Base-by-base conservation (phyloP, 495 filamentous ascomycete genomes). In the Trichoderma erinaceum region DNA sequence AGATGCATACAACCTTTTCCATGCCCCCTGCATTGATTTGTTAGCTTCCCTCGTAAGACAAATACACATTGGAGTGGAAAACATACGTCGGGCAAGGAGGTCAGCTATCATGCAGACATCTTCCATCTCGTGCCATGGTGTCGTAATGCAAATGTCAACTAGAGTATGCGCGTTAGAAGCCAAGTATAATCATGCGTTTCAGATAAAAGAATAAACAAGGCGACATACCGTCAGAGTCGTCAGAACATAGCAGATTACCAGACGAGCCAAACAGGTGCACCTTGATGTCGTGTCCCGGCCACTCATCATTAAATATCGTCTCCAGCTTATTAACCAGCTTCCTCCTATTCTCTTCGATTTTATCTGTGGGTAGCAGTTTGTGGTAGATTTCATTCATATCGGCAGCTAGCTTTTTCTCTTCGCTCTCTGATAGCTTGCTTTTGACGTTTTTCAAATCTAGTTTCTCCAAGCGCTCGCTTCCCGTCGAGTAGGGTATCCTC, bases 101-200 rank as follows among this genome's bases (percentile, higher is more conserved):
- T 91, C 89, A 41, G 95, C 93, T 71, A 99, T 84, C 78, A 90
- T 83, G 80, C 94, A 97, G 71, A 97, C 90, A 65, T 85, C 87
- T 73, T 96, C 92, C 75, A 97, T 76, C 56, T 89, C 89, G 66
- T 78, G 94, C 83, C 89, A 90, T 46, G 89, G 82, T 41, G 95
- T 98, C 35, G 91, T 95, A 70, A 99, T 97, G 80, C 95, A 99
- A 27, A 99, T 93, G 76, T 99, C 95, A 75, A 98, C 94, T 97
- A 69, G 23, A 63, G 21, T 52, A 23, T n/a, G 13, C 52, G 41
- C 64, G 69, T 80, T 71, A 77, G 75, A 69, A 58, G 35, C 56
- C 15, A 38, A 38, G 25, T 41, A 48, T 11, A 1, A 56, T 29
- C n/a, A 12, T 15, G 2, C 12, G 25, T 43, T 61, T 44, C 41